Conservation (phyloP, 768 basidiomycete species). For the Boletellus emodensis region DNA sequence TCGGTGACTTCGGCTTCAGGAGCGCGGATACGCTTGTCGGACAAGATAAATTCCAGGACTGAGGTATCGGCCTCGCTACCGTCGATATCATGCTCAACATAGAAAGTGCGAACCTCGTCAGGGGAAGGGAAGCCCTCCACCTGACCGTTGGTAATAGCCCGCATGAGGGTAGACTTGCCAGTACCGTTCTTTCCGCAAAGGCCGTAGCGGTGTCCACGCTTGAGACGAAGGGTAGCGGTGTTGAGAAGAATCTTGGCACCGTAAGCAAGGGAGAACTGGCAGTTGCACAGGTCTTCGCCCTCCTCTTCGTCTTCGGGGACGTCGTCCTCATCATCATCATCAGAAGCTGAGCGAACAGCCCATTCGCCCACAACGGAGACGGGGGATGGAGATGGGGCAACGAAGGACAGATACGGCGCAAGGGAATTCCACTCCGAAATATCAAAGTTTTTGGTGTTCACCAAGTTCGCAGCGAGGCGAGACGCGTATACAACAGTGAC, state of each 20-base stretch:
- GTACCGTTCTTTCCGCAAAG: conserved; percentile 98
- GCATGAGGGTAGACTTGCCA: conserved; percentile 94
- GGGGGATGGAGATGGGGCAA: conserved; percentile 61
- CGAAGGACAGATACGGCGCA: conserved; percentile 69
- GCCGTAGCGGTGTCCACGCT: conserved; percentile 98
- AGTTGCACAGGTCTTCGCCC: conserved; percentile 98
- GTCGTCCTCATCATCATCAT: conserved; percentile 64
- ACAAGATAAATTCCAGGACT: conserved; percentile 82
- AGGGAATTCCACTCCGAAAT: conserved; percentile 82
- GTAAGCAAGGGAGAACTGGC: conserved; percentile 97
- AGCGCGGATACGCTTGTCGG: conserved; percentile 79
- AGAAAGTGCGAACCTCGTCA: conserved; percentile 96
- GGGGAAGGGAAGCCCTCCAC: conserved; percentile 98
- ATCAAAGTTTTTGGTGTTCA: conserved; percentile 91
- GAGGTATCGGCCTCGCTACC: conserved; percentile 91
- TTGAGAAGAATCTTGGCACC: conserved; percentile 98
- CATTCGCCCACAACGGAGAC: conserved; percentile 71
- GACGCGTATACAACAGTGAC: conserved; percentile 66
- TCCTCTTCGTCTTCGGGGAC: conserved; percentile 89
- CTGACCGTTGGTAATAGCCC: conserved; percentile 90
- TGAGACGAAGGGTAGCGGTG: conserved; percentile 93
- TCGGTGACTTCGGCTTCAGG: conserved; percentile 65
- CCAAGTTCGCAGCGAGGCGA: conserved; percentile 78
- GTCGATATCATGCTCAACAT: conserved; percentile 99
- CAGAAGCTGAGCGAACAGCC: conserved; percentile 85